Base-by-base conservation (phyloP, 179 eudicot species). In the Dionaea muscipula region DNA sequence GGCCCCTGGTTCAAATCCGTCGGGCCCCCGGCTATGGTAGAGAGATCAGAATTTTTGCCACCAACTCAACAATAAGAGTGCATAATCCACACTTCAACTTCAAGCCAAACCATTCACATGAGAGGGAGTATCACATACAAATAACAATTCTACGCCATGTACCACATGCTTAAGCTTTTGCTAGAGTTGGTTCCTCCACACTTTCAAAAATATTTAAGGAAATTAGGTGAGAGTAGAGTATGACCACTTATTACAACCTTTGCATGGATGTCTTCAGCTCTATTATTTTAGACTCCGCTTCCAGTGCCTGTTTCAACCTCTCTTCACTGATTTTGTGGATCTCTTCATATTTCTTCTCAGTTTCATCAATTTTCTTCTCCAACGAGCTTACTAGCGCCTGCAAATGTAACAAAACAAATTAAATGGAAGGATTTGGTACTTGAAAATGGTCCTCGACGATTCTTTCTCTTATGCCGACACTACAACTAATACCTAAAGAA, bases 321-420 rank as follows among this genome's bases (percentile, higher is more conserved):
- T 80, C 95, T 73, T 78, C 86, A 66, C 83, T 72, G 39, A 76
- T 62, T 70, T 63, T 80, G 69, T 74, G 75, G 25, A 77, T 66
- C 52, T 75, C 84, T 65, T 81, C 86, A 68, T 50, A 78, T 61
- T 73, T 85, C 60, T 75, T 80, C 63, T 76, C 78, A 22, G 71
- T 75, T 70, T 85, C 88, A 70, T 71, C 75, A 48, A 80, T 58
- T 74, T 72, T 81, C 67, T 69, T 71, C 70, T 85, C 90, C 47
- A 84, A 57, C 57, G 94, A 78, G 62, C 69, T 73, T 21, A 87
- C 81, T 55, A 73, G 36, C 51, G 66, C 75, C 96, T 87, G 69
- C 15, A 53, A 54, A 18, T 18, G 52, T 51, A 60, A 33, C 20
- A 56, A 56, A 16, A 17, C 9, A 13, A 43, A 7, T 43, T 19